phyloP scores from a whole-genome alignment of 805 yeast species.

The Wickerhamomyces alni region DNA sequence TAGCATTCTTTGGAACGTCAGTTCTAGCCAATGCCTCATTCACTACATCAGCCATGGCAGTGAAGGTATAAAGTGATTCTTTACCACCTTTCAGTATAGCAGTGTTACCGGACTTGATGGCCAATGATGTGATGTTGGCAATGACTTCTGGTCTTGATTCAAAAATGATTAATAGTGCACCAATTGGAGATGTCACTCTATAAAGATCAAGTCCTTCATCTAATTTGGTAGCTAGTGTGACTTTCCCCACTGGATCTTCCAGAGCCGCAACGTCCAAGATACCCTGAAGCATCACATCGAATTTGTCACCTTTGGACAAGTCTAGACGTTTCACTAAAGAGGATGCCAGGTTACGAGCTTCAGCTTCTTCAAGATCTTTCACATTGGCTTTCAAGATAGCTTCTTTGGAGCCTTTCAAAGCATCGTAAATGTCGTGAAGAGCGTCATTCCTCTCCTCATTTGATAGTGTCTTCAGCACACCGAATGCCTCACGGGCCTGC shows the following conservation, averaged over 20 bases:
- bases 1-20: conserved; percentile 70
- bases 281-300: conserved; percentile 92
- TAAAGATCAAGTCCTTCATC: conserved; percentile 86
- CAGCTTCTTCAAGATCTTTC: conserved; percentile 69
- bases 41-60: conserved; percentile 71
- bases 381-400: conserved; percentile 67
- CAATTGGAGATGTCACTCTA: conserved; percentile 89
- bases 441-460: conserved; percentile 72
- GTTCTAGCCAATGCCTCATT: conserved; percentile 53
- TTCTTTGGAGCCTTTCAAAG: conserved; percentile 50
- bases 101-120: conserved; percentile 93
- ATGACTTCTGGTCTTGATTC: conserved; percentile 98
- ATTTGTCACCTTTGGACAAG: conserved; percentile 74
- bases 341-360: conserved; percentile 50
- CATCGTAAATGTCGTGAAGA: conserved; percentile 65
- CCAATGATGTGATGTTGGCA: conserved; percentile 93
- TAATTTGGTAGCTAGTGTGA: conserved; percentile 73
- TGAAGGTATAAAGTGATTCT: conserved; percentile 82
- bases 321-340: conserved; percentile 83
- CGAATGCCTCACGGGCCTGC: conserved; percentile 78
- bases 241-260: conserved; percentile 89
- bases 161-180: conserved; percentile 86
- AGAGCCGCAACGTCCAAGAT: conserved; percentile 83
- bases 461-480: conserved; percentile 70
- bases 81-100: conserved; percentile 98